Evolutionary conservation across 352 stramenopile genomes (phyloP).

Genomic region (Phytopythium oedochilum): DNA sequence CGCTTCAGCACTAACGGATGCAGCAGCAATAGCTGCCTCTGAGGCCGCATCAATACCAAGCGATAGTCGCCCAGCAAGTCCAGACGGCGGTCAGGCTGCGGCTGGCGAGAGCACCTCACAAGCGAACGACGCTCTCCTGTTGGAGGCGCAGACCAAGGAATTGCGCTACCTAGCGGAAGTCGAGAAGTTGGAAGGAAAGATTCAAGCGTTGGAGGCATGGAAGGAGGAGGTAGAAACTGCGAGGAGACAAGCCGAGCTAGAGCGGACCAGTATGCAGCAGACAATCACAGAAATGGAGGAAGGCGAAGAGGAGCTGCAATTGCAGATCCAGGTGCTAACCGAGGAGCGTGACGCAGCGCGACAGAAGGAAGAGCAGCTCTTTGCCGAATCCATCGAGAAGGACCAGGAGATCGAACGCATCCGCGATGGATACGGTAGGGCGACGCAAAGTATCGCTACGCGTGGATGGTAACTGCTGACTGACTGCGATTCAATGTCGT

Average conservation of each 20-base stretch:
- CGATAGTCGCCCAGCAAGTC: neutral
- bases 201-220: constrained; percentile 41
- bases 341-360: constrained; percentile 78
- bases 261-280: constrained; percentile 29
- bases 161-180: constrained; percentile 60
- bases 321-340: constrained; percentile 80
- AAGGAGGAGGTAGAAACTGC: constrained; percentile 24
- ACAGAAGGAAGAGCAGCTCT: constrained; percentile 82
- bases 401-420: constrained; percentile 87
- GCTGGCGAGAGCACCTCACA: constrained; percentile 15
- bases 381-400: constrained; percentile 81
- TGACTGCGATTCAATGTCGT: too few species aligned
- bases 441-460: too few species aligned
- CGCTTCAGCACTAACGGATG: neutral
- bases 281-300: constrained; percentile 60
- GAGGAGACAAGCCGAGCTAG: constrained; percentile 28
- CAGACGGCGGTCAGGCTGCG: constrained; percentile 8
- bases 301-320: constrained; percentile 68
- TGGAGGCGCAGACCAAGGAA: constrained; percentile 75
- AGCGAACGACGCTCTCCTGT: constrained; percentile 42
- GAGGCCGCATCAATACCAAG: neutral
- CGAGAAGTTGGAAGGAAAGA: constrained; percentile 64
- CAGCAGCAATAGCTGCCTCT: neutral
- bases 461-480: neutral
- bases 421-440: constrained; percentile 76